These are phyloP conservation scores for Alliaria petiolata DNA, from an alignment of 345 rosid species.

Conservation along the genomic window DNA sequence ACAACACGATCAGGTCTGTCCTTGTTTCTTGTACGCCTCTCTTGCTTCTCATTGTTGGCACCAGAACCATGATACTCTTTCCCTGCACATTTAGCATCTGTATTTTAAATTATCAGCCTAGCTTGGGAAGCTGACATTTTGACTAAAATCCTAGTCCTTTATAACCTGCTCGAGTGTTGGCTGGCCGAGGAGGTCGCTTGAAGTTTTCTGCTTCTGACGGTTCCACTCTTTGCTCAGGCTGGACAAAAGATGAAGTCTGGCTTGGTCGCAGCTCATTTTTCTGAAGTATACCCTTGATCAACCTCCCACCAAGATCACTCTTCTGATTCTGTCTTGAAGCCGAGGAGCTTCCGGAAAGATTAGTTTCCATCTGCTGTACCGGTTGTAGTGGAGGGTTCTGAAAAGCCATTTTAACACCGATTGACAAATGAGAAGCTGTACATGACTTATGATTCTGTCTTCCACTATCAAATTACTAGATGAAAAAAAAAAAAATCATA, in stretches of 20 bases:
- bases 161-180: conserved; percentile 33
- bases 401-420: conserved; percentile 8
- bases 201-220: conserved; percentile 30
- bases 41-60: conserved; percentile 44
- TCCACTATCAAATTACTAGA: not conserved
- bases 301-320: conserved; percentile 44
- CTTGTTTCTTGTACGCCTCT: conserved; percentile 50
- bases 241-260: conserved; percentile 32
- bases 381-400: conserved; percentile 35
- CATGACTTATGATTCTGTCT: not conserved
- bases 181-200: conserved; percentile 36
- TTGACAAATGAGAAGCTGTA: not conserved
- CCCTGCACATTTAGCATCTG: conserved; percentile 43
- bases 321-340: conserved; percentile 42
- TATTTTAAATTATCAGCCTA: conserved; percentile 7
- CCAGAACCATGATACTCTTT: conserved; percentile 43
- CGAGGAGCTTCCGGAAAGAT: conserved; percentile 31
- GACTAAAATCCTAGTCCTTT: conserved; percentile 26
- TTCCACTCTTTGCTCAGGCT: conserved; percentile 42
- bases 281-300: conserved; percentile 48
- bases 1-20: conserved; percentile 71
- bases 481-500: conserved; percentile 20
- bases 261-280: conserved; percentile 36
- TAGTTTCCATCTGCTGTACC: conserved; percentile 32
- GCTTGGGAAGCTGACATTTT: not conserved